Evolutionary conservation across 306 rosid species (phyloP).

Genomic region (Vicia villosa): DNA sequence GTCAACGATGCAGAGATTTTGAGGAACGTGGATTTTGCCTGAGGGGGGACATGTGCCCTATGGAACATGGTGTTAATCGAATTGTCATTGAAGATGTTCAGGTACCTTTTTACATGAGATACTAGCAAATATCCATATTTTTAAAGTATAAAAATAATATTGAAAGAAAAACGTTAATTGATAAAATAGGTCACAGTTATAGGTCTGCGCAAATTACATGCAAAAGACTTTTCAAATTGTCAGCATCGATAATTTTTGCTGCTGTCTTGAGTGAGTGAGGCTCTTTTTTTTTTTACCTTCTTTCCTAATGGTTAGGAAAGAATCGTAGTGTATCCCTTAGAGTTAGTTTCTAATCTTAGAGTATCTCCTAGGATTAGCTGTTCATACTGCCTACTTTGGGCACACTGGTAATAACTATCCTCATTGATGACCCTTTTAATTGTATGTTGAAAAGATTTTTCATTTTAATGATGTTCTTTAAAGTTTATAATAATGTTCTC

Average conservation of each 20-base stretch:
- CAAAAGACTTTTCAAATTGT: conserved; percentile 5
- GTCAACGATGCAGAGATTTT: conserved; percentile 93
- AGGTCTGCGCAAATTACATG: background rate
- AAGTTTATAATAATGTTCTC: background rate
- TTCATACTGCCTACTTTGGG: background rate
- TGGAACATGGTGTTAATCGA: conserved; percentile 98
- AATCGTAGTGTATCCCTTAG: background rate
- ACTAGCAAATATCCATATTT: conserved; percentile 27
- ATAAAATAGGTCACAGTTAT: background rate
- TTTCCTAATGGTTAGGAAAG: background rate
- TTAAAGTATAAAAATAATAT: background rate
- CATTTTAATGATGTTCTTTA: background rate
- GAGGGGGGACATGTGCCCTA: conserved; percentile 99
- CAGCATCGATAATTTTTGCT: background rate
- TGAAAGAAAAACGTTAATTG: background rate
- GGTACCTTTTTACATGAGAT: conserved; percentile 50
- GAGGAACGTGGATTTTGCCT: conserved; percentile 99
- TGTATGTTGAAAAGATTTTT: conserved; percentile 6
- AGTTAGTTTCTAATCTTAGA: background rate
- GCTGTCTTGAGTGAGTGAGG: background rate
- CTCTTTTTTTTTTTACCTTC: background rate
- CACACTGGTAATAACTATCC: background rate
- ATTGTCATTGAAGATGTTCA: conserved; percentile 98
- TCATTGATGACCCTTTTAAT: background rate
- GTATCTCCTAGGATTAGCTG: background rate